Base-by-base conservation (phyloP, 2,329 filamentous ascomycete genomes). In the Ilyonectria sp. region DNA sequence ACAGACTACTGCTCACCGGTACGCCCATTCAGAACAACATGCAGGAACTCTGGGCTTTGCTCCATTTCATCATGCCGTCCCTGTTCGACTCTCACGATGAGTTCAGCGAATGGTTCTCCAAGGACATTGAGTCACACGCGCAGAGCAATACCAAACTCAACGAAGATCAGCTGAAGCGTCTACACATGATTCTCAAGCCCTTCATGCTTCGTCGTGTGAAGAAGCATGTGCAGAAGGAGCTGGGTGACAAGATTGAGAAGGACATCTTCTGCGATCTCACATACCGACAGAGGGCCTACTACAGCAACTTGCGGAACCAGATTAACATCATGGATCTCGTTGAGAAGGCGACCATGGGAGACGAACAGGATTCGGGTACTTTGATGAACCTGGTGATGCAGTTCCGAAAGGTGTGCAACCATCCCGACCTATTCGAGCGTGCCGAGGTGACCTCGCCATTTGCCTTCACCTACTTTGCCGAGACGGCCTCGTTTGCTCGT, bases 61-160 rank as follows among this genome's bases (percentile, higher is more conserved):
- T 99, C 21, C 96, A 99, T 87, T 99, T 99, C 84, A 98, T 98
- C 84, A 98, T 99, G 96, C 96, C 96, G n/a, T 97, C 94, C 49
- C 87, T 99, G 58, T 99, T 99, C 82, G 96, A 96, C 81, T 95
- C 93, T 1, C 94, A 96, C 81, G 94, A 97, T 77, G 94, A 96
- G 77, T 97, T 97, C 78, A 95, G 93, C 83, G 94, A 96, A 75
- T 97, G 94, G 94, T 97, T 97, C 80, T 95, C 93, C 60, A 96
- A 96, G 82, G 94, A 96, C 74, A 99, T 99, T 69, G 96, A 99
- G 82, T 98, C 95, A 44, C 96, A 99, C 79, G 96, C 96, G 1
- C 95, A 98, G 83, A 98, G 94, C 81, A 98, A 99, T 79, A 98
- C 95, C n/a, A 98, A 98, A 80, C 91, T 99, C 66, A 99, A 99